These are phyloP conservation scores for Usnea hakonensis DNA, from an alignment of 495 filamentous ascomycete species.

Conservation along the genomic window DNA sequence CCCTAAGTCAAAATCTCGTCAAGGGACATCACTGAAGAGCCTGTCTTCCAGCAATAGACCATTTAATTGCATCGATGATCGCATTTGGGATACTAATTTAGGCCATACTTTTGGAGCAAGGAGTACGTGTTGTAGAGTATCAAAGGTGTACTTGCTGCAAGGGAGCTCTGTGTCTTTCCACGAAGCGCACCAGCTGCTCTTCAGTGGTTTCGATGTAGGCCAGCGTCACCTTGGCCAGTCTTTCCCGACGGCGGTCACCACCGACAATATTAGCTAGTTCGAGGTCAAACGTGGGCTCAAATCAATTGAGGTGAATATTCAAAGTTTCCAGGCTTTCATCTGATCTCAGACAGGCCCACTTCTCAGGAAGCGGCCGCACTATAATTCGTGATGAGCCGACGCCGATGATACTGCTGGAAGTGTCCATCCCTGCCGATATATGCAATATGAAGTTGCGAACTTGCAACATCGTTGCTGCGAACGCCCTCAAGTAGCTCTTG, in stretches of 20 bases:
- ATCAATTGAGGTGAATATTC: background rate
- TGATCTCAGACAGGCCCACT: background rate
- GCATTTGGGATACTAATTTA: background rate
- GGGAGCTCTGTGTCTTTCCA: background rate
- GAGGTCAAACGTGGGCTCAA: background rate
- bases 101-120: background rate
- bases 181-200: background rate
- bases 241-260: background rate
- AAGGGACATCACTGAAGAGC: background rate
- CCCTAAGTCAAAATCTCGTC: background rate
- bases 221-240: background rate
- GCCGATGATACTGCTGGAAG: background rate
- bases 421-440: background rate
- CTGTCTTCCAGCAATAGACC: background rate
- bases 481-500: background rate
- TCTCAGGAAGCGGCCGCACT: background rate
- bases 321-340: background rate
- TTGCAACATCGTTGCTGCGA: background rate
- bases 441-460: background rate
- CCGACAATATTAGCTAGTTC: background rate
- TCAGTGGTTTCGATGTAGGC: background rate
- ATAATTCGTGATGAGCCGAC: background rate
- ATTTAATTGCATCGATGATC: background rate
- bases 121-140: too few relatives aligned
- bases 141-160: background rate